A percentile compares a stretch with the other conserved stretches of the same genome.
These are phyloP conservation scores for Sugiyamaella grinbergsii DNA, from an alignment of 1,139 yeast species.

Conservation along the genomic window DNA sequence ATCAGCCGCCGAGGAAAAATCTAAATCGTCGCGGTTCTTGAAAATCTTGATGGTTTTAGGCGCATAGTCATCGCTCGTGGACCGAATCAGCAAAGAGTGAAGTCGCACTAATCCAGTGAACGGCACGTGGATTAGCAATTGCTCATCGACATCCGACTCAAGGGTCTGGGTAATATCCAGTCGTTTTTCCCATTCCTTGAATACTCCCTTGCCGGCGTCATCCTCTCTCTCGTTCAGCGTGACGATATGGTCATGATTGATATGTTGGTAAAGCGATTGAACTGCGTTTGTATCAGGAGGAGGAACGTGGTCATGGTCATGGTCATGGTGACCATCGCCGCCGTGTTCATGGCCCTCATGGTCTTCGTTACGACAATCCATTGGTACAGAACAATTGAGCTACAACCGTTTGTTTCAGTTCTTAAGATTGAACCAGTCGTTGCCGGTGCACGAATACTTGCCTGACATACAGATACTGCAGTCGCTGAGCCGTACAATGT, in stretches of 20 bases:
- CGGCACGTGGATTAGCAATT: slow-evolving; percentile 74
- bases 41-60: slow-evolving; percentile 70
- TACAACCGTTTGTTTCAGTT: not conserved
- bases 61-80: slow-evolving; percentile 62
- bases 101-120: slow-evolving; percentile 76
- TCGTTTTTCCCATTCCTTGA: slow-evolving; percentile 56
- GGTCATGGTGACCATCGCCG: slow-evolving; percentile 32
- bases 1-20: slow-evolving; percentile 63
- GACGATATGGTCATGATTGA: slow-evolving; percentile 61
- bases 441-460: too few species aligned
- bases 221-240: slow-evolving; percentile 66
- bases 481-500: too few species aligned
- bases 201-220: slow-evolving; percentile 49
- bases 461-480: too few species aligned
- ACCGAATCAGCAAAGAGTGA: slow-evolving; percentile 69
- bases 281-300: slow-evolving; percentile 74
- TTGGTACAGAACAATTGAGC: slow-evolving; percentile 2
- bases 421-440: too few species aligned
- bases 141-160: slow-evolving; percentile 80
- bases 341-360: slow-evolving; percentile 43
- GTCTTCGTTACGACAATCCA: slow-evolving; percentile 32
- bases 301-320: slow-evolving; percentile 51
- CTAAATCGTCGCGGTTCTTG: slow-evolving; percentile 69
- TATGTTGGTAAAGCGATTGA: slow-evolving; percentile 65
- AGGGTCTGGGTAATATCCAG: slow-evolving; percentile 49